Evolutionary conservation across 2,329 filamentous ascomycete genomes (phyloP).

Genomic region (Ceratocystis albifundus): DNA sequence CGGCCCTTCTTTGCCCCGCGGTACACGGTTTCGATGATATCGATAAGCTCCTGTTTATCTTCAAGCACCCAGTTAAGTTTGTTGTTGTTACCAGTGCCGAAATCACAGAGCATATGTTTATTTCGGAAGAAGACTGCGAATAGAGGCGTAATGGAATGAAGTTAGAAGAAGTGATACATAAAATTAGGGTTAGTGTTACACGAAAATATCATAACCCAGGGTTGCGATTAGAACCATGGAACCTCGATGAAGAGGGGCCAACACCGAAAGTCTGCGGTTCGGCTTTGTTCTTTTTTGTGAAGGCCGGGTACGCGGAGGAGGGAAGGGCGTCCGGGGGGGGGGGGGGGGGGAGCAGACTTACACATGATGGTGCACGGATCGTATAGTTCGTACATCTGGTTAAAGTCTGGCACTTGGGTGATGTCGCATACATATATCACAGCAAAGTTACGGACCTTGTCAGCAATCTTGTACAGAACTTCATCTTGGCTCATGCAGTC

Average conservation of each 20-base stretch:
- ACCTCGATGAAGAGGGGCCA: no score
- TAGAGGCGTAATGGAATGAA: background rate
- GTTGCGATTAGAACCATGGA: no score
- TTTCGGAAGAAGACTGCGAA: slow-evolving; percentile 68
- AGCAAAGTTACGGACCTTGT: slow-evolving; percentile 85
- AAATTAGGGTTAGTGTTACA: background rate
- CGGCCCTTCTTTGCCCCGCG: slow-evolving; percentile 96
- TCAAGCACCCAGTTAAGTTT: slow-evolving; percentile 90
- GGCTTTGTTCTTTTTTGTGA: no score
- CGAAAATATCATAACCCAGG: background rate
- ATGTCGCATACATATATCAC: slow-evolving; percentile 91
- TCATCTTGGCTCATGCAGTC: slow-evolving; percentile 42
- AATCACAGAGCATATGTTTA: slow-evolving; percentile 98
- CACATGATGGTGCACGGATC: slow-evolving; percentile 90
- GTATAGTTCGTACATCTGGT: slow-evolving; percentile 87
- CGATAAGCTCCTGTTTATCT: slow-evolving; percentile 96
- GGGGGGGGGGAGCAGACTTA: slow-evolving; percentile 33
- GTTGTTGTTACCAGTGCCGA: slow-evolving; percentile 97
- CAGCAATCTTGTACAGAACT: slow-evolving; percentile 84
- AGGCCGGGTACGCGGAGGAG: background rate
- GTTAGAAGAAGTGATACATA: background rate
- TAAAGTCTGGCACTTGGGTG: slow-evolving; percentile 84
- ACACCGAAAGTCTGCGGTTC: no score
- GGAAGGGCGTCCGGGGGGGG: no score
- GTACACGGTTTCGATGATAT: slow-evolving; percentile 97